phyloP scores from a whole-genome alignment of 768 basidiomycete genomes.

The Paxillus ammoniavirescens region DNA sequence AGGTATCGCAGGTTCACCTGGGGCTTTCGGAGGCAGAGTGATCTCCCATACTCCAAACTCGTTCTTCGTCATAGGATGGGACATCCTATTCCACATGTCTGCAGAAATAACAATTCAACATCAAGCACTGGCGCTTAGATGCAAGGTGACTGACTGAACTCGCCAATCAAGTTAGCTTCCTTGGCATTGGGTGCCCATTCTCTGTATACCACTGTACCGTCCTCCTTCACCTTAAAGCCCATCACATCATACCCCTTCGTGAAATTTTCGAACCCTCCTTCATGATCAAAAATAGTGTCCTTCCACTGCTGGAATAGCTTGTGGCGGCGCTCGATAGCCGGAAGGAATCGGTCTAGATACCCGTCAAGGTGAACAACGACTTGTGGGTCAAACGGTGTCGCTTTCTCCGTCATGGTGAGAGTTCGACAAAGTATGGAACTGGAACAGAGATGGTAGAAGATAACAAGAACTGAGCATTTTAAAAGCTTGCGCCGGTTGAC shows the following conservation, averaged over 20 bases:
- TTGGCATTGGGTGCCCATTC: conserved; percentile 96
- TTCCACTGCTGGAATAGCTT: conserved; percentile 74
- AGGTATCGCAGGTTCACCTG: conserved; percentile 78
- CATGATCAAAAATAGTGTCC: conserved; percentile 65
- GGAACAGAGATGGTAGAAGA: conserved; percentile 6
- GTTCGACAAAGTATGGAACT: not conserved
- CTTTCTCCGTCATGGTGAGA: conserved; percentile 40
- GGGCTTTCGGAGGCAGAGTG: conserved; percentile 59
- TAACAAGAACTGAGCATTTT: conserved; percentile 4
- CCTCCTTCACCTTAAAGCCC: conserved; percentile 70
- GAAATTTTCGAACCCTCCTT: conserved; percentile 82
- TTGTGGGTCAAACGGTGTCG: conserved; percentile 49
- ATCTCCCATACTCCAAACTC: conserved; percentile 91
- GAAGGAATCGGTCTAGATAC: conserved; percentile 72
- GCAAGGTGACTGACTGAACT: conserved; percentile 77
- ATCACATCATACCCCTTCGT: conserved; percentile 53
- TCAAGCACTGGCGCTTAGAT: not conserved
- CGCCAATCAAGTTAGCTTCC: conserved; percentile 85
- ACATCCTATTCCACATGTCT: conserved; percentile 87
- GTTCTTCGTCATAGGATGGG: conserved; percentile 85
- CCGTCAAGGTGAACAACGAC: conserved; percentile 62
- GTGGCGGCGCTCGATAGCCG: conserved; percentile 67
- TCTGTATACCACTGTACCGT: conserved; percentile 75
- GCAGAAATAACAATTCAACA: conserved; percentile 2
- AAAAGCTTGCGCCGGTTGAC: conserved; percentile 1